Conservation (phyloP, 164 flowering plant species). For the Stephania japonica region DNA sequence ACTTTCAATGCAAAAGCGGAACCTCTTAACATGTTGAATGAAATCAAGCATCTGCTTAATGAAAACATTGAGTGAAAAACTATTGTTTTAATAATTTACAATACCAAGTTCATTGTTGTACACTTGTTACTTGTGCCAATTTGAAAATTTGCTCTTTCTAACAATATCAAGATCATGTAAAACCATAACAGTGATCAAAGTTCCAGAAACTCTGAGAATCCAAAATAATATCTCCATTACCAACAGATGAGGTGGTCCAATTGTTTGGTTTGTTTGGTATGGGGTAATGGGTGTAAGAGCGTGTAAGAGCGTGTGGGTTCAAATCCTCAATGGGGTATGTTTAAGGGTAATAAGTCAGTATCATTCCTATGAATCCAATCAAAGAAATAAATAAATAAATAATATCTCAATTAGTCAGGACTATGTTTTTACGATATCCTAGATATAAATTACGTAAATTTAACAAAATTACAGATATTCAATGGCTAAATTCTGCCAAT, state of each 20-base stretch:
- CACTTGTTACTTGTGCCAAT: not conserved
- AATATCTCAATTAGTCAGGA: not conserved
- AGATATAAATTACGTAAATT: not conserved
- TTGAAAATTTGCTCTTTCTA: not conserved
- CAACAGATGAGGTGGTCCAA: no score
- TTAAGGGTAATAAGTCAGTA: no score
- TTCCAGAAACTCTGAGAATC: not conserved
- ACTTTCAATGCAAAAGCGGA: not conserved
- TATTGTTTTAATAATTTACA: no score
- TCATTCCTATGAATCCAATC: no score
- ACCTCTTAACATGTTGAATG: not conserved
- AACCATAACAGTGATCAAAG: not conserved
- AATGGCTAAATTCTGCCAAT: not conserved
- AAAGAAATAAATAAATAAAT: no score
- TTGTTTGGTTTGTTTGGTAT: no score
- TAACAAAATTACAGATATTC: not conserved
- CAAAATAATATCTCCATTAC: not conserved
- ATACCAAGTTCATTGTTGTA: not conserved
- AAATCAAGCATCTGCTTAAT: not conserved
- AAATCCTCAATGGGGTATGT: no score
- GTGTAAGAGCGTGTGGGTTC: no score
- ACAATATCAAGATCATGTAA: no score
- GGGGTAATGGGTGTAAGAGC: no score
- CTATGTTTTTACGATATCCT: not conserved
- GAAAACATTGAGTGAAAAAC: not conserved